These are phyloP conservation scores for Neurospora sp. DNA, from an alignment of 495 filamentous ascomycete genomes.

Conservation along the genomic window DNA sequence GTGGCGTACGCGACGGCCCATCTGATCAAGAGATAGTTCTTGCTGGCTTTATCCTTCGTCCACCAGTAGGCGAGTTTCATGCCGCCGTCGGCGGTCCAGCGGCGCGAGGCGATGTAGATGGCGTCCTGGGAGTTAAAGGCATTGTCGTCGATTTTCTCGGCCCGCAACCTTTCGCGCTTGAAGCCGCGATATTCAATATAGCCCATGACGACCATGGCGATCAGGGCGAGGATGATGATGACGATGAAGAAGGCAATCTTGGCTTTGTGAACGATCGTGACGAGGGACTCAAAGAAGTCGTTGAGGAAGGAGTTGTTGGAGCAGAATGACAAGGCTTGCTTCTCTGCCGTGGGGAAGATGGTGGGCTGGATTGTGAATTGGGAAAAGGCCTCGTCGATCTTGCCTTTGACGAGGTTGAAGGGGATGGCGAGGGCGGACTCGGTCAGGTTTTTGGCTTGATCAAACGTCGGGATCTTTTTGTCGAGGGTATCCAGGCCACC, in stretches of 20 bases:
- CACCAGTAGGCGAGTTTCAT: conserved; percentile 64
- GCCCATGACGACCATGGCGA: conserved; percentile 66
- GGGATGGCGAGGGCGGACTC: conserved; percentile 60
- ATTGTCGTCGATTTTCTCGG: conserved; percentile 53
- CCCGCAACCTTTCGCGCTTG: conserved; percentile 58
- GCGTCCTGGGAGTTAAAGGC: conserved; percentile 75
- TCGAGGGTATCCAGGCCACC: conserved; percentile 58
- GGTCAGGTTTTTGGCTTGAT: conserved; percentile 68
- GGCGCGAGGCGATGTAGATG: conserved; percentile 75
- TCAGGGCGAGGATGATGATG: conserved; percentile 56
- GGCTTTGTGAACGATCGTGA: conserved; percentile 47
- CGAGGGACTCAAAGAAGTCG: conserved; percentile 71
- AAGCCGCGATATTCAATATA: conserved; percentile 73
- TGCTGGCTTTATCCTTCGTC: conserved; percentile 22
- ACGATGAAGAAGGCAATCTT: conserved; percentile 65
- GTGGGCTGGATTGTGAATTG: conserved; percentile 59
- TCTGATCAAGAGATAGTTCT: conserved; percentile 59
- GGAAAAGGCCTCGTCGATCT: conserved; percentile 55
- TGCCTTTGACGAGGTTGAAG: conserved; percentile 64
- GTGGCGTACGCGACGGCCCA: conserved; percentile 88
- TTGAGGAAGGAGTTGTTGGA: conserved; percentile 73
- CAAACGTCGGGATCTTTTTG: conserved; percentile 69
- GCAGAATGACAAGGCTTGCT: conserved; percentile 78
- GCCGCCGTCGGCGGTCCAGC: conserved; percentile 59
- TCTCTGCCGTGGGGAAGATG: conserved; percentile 69